Base-by-base conservation (phyloP, 306 rosid genomes). In the Corylus avellana region DNA sequence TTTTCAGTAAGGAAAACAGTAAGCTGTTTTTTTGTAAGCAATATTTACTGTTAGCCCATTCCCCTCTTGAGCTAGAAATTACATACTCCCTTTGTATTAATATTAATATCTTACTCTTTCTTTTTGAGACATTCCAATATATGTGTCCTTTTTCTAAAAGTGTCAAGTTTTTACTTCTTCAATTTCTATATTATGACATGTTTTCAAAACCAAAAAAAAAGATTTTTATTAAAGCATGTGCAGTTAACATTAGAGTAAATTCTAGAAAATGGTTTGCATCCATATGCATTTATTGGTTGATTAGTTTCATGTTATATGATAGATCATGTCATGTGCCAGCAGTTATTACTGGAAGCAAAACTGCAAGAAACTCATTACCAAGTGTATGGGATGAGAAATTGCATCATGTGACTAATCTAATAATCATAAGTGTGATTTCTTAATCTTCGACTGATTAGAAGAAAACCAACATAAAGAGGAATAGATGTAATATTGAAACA, bases 391-490 rank as follows among this genome's bases (percentile, higher is more conserved):
- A 29, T 13, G 22, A 64, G 47, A 64, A 62, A 29, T 62, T 62
- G 44, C 10, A 14, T 32, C 10, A 35, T 35, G 12, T 32, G 32
- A 7, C 4, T 35, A 35, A 35, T 64, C 20, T 35, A 64, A 64
- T 56, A 18, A 55, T 55, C 70, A 12, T 35, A 64, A 35, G 22
- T 10, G 14, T 16, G 70, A 35, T 35, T 64, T 11, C 70, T 64
- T 64, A 39, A 64, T 64, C 48, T 64, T 37, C 35, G 12, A 75
- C 29, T 37, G 25, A 16, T 46, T 50, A 75, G 20, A 68, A 78
- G 50, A 80, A 67, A 64, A 56, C 47, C 62, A 44, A 78, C 46
- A 27, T 74, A 47, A 79, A 29, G 14, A 29, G 32, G 63, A 80
- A 46, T 69, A 80, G 64, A 76, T 46, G 12, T n/a, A 59, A 67